Percentiles rank a stretch among this genome's conserved stretches.
These are phyloP conservation scores for Amanita pseudoporphyria DNA, from an alignment of 768 basidiomycete genomes.

Conservation along the genomic window DNA sequence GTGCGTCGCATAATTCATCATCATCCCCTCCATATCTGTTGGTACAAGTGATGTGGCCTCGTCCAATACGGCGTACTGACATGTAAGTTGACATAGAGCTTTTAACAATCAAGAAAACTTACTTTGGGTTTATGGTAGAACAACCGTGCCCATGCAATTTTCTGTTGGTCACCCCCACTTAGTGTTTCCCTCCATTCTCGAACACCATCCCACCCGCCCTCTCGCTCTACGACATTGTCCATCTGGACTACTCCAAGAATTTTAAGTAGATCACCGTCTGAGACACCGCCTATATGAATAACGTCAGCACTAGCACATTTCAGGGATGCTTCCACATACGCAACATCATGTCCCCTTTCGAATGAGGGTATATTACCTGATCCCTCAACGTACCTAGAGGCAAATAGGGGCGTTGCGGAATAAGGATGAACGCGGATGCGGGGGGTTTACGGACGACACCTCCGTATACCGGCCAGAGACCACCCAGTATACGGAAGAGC, in stretches of 20 bases:
- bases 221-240: slow-evolving; percentile 78
- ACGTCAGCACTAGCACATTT: slow-evolving; percentile 4
- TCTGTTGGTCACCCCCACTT: slow-evolving; percentile 94
- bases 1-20: slow-evolving; percentile 88
- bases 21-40: slow-evolving; percentile 81
- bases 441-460: slow-evolving; percentile 87
- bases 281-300: slow-evolving; percentile 43
- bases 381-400: slow-evolving; percentile 89
- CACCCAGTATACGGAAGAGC: slow-evolving; percentile 92
- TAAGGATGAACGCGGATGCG: slow-evolving; percentile 82
- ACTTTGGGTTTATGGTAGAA: slow-evolving; percentile 95
- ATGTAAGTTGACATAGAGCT: slow-evolving; percentile 3
- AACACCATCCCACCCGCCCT: slow-evolving; percentile 92
- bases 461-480: slow-evolving; percentile 83
- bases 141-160: slow-evolving; percentile 93
- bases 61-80: slow-evolving; percentile 89
- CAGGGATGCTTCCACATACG: slow-evolving; percentile 32
- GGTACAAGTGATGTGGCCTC: slow-evolving; percentile 96
- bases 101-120: slow-evolving; percentile 9
- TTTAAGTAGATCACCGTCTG: slow-evolving; percentile 62
- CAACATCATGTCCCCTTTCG: slow-evolving; percentile 65
- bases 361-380: slow-evolving; percentile 94
- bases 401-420: slow-evolving; percentile 95
- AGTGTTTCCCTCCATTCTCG: slow-evolving; percentile 91
- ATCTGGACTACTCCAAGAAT: slow-evolving; percentile 79